A percentile compares a stretch with the other conserved stretches of the same genome.
Evolutionary conservation across 768 basidiomycete species (phyloP).

Genomic region (Strobilomyces echinocephalus): DNA sequence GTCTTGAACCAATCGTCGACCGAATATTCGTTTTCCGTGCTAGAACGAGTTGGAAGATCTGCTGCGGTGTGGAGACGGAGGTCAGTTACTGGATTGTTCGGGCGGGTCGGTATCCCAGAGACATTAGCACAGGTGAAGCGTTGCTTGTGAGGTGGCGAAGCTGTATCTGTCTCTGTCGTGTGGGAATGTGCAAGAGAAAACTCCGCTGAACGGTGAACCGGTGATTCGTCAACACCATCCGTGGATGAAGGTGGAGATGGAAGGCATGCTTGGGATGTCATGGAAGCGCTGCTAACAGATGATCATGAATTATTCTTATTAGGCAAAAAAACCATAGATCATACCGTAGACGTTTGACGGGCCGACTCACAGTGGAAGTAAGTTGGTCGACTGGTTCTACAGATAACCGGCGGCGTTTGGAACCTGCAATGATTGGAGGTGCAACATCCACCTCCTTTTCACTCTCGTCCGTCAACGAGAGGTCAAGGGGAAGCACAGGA

Average conservation of each 20-base stretch:
- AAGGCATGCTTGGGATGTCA: neutral
- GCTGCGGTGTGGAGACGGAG: constrained; percentile 30
- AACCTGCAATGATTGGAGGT: constrained; percentile 15
- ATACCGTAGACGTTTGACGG: constrained; percentile 24
- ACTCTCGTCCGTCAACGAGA: constrained; percentile 10
- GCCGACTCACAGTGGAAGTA: neutral
- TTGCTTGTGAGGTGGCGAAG: constrained; percentile 29
- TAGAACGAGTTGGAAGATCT: constrained; percentile 24
- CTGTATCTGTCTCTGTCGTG: neutral
- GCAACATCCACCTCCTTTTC: constrained; percentile 12
- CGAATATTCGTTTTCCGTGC: constrained; percentile 15
- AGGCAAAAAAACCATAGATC: neutral
- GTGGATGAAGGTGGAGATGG: constrained; percentile 16
- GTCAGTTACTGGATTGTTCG: constrained; percentile 9
- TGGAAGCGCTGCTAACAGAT: neutral
- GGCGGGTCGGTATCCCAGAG: constrained; percentile 25
- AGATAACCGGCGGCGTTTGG: constrained; percentile 18
- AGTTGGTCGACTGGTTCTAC: neutral
- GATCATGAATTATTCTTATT: neutral
- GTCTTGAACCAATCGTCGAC: constrained; percentile 36
- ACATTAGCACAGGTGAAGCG: constrained; percentile 33
- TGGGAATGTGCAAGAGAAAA: neutral
- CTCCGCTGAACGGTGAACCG: neutral
- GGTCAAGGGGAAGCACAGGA: constrained; percentile 7
- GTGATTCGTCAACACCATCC: neutral